A percentile compares a stretch with the other conserved stretches of the same genome.
Conservation (phyloP, 2,329 filamentous ascomycete species). For the Coleophoma cylindrospora region DNA sequence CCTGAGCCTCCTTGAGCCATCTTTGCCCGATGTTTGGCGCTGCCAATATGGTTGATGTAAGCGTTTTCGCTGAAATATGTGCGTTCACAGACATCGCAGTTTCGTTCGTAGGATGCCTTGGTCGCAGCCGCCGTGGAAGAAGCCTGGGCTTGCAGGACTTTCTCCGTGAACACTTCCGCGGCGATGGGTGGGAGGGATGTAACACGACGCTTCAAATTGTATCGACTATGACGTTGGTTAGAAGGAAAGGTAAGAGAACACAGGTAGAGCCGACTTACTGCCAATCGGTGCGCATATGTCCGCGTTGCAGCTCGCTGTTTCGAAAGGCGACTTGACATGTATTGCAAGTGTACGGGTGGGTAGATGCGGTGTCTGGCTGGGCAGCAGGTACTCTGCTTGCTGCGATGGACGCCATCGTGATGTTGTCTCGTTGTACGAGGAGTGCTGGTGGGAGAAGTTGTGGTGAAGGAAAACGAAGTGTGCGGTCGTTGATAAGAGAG, state of each 20-base stretch:
- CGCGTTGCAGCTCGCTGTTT: constrained; percentile 85
- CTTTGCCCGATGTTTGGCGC: constrained; percentile 80
- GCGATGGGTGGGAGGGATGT: constrained; percentile 86
- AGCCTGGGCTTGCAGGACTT: constrained; percentile 87
- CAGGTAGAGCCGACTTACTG: constrained; percentile 60
- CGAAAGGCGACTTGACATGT: constrained; percentile 96
- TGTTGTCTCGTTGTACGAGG: background rate
- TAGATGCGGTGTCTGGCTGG: constrained; percentile 32
- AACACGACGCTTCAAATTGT: constrained; percentile 93
- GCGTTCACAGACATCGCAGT: constrained; percentile 79
- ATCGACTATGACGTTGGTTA: constrained; percentile 54
- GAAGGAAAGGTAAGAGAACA: constrained; percentile 11
- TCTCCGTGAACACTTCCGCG: constrained; percentile 91
- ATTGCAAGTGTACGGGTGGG: constrained; percentile 96
- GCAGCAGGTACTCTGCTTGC: constrained; percentile 28
- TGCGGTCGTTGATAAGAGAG: constrained; percentile 1
- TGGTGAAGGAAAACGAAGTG: background rate
- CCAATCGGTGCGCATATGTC: constrained; percentile 98
- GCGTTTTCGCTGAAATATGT: constrained; percentile 97
- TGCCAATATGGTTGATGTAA: constrained; percentile 85
- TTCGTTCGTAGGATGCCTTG: constrained; percentile 82
- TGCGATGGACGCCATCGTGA: constrained; percentile 44
- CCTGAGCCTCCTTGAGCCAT: constrained; percentile 42
- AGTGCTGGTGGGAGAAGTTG: background rate
- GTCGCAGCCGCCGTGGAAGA: constrained; percentile 78